Conservation (phyloP, 345 rosid genomes). For the Salix viminalis region DNA sequence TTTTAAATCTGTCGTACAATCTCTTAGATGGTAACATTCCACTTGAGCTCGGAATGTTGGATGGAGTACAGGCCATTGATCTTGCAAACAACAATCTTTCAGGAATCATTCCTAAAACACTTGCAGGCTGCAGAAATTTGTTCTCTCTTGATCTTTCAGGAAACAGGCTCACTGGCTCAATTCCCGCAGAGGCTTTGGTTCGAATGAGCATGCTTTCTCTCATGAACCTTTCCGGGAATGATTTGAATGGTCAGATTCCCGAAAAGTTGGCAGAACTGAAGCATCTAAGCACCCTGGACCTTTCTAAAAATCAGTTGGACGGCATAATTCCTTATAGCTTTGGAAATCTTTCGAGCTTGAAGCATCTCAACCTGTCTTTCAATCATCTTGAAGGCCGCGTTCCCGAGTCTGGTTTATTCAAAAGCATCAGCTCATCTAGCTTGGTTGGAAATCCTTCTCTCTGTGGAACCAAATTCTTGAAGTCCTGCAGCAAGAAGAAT, state of each 20-base stretch:
- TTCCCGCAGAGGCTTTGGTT: conserved; percentile 41
- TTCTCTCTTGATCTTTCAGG: conserved; percentile 65
- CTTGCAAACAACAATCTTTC: conserved; percentile 63
- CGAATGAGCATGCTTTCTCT: conserved; percentile 38
- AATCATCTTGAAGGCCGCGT: conserved; percentile 70
- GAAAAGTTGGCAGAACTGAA: conserved; percentile 38
- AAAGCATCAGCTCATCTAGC: conserved; percentile 38
- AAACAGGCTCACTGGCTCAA: conserved; percentile 56
- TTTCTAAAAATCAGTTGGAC: conserved; percentile 55
- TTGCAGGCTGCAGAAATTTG: conserved; percentile 61
- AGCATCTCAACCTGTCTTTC: conserved; percentile 59
- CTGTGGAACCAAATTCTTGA: conserved; percentile 50
- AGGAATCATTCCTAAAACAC: conserved; percentile 56
- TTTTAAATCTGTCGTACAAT: conserved; percentile 69
- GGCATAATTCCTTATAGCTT: conserved; percentile 64
- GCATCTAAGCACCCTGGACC: conserved; percentile 53
- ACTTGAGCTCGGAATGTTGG: conserved; percentile 60
- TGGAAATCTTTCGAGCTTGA: conserved; percentile 49
- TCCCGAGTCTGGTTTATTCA: conserved; percentile 64
- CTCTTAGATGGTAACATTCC: conserved; percentile 57
- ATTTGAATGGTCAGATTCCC: conserved; percentile 54
- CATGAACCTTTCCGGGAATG: conserved; percentile 68
- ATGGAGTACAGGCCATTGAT: conserved; percentile 72
- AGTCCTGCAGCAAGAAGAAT: conserved; percentile 40
- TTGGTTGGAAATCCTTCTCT: conserved; percentile 62